Conservation (phyloP, 805 yeast species). For the Candida caryicola region DNA sequence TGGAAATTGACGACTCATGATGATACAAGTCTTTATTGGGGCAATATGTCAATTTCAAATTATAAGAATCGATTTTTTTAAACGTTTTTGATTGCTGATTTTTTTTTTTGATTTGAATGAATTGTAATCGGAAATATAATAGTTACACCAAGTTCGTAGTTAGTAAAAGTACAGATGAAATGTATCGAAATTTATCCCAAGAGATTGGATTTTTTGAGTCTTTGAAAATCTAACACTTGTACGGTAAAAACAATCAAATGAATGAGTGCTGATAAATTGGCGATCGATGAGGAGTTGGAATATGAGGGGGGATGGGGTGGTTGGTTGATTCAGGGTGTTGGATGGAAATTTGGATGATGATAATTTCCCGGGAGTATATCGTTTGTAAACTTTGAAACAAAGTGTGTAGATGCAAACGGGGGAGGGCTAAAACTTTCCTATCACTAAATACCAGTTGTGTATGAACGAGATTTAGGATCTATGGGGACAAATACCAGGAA, state of each 20-base stretch:
- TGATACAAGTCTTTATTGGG: conserved; percentile 10
- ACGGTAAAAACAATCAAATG: conserved; percentile 25
- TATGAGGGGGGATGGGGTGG: background rate
- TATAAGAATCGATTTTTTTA: conserved; percentile 12
- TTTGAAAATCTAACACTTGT: background rate
- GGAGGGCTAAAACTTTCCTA: background rate
- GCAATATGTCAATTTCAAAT: conserved; percentile 1
- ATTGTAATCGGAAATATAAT: conserved; percentile 2
- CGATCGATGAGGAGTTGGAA: background rate
- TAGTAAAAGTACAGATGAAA: background rate
- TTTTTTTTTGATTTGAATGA: conserved; percentile 1
- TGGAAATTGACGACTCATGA: conserved; percentile 60
- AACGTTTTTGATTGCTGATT: conserved; percentile 10
- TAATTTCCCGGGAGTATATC: background rate
- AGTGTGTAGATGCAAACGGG: background rate
- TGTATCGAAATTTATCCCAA: background rate
- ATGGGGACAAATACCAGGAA: background rate
- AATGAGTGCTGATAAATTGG: conserved; percentile 26
- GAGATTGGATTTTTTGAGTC: background rate
- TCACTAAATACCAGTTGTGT: background rate
- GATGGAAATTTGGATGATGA: too few species aligned
- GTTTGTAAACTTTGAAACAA: background rate
- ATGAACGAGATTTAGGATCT: background rate
- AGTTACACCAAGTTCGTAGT: background rate
- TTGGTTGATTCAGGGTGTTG: too few species aligned